These are phyloP conservation scores for Cladorrhinum sp. DNA, from an alignment of 2,329 filamentous ascomycete species.

Conservation along the genomic window DNA sequence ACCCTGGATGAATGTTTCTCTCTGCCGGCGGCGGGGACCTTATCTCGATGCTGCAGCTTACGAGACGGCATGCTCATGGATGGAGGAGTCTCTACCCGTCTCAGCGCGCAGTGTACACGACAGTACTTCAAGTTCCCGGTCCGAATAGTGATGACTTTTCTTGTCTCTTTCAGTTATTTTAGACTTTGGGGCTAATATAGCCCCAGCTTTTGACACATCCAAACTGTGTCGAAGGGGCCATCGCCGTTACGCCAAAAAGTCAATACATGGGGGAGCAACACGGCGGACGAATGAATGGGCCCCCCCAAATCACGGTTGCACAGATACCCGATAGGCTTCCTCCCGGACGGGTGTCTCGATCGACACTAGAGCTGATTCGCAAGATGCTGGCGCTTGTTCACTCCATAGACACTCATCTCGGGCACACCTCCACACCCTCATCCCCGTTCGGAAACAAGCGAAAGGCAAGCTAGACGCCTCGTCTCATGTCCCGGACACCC, in stretches of 20 bases:
- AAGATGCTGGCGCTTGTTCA: neutral
- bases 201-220: neutral
- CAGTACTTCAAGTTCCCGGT: neutral
- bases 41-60: slow-evolving; percentile 29
- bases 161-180: neutral
- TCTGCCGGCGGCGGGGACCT: slow-evolving; percentile 11
- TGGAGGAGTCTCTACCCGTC: neutral
- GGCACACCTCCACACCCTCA: neutral
- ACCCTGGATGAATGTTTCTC: neutral
- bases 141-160: neutral
- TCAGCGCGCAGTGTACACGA: neutral
- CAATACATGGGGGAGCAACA: neutral
- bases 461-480: neutral
- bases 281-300: neutral
- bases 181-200: neutral
- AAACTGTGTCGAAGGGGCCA: neutral
- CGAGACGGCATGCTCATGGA: slow-evolving; percentile 15
- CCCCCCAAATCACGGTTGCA: slow-evolving; percentile 12
- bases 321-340: slow-evolving; percentile 23
- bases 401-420: neutral
- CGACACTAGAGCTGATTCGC: slow-evolving; percentile 4
- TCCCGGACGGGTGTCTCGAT: slow-evolving; percentile 20
- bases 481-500: neutral
- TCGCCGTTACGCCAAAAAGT: neutral
- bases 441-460: neutral